These are phyloP conservation scores for Bolboschoenus planiculmis DNA, from an alignment of 176 grass and related monocot species.

Conservation along the genomic window DNA sequence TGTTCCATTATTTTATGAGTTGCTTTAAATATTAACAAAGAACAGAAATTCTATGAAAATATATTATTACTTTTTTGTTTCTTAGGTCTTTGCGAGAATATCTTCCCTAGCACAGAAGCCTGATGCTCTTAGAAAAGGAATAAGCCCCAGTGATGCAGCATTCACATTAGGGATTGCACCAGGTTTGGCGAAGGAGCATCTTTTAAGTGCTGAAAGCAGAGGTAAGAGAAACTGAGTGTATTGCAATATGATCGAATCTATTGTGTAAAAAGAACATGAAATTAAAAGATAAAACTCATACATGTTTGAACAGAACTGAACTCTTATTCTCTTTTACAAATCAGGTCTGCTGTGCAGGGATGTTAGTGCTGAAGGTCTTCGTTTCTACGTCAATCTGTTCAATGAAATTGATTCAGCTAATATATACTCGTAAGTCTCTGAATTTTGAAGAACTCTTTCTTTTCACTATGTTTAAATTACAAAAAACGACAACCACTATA, in stretches of 20 bases:
- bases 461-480: background rate
- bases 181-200: slow-evolving; percentile 92
- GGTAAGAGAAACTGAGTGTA: slow-evolving; percentile 29
- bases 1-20: background rate
- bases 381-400: slow-evolving; percentile 87
- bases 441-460: slow-evolving; percentile 3
- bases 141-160: slow-evolving; percentile 91
- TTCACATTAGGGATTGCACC: slow-evolving; percentile 94
- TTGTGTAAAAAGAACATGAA: background rate
- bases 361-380: slow-evolving; percentile 84
- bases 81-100: slow-evolving; percentile 86
- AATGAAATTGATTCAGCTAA: slow-evolving; percentile 83
- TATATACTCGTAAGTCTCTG: slow-evolving; percentile 70
- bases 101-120: slow-evolving; percentile 65
- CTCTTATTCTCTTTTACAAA: background rate
- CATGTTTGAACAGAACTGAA: background rate
- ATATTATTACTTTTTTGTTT: background rate
- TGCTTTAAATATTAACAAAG: background rate
- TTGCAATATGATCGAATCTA: background rate
- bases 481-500: background rate
- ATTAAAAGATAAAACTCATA: background rate
- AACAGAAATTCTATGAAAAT: slow-evolving; percentile 3
- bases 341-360: slow-evolving; percentile 89
- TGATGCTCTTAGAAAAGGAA: slow-evolving; percentile 73
- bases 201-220: slow-evolving; percentile 94